A percentile compares a stretch with the other conserved stretches of the same genome.
Conservation (phyloP, 78 protist species). For the Andalucia godoyi region DNA sequence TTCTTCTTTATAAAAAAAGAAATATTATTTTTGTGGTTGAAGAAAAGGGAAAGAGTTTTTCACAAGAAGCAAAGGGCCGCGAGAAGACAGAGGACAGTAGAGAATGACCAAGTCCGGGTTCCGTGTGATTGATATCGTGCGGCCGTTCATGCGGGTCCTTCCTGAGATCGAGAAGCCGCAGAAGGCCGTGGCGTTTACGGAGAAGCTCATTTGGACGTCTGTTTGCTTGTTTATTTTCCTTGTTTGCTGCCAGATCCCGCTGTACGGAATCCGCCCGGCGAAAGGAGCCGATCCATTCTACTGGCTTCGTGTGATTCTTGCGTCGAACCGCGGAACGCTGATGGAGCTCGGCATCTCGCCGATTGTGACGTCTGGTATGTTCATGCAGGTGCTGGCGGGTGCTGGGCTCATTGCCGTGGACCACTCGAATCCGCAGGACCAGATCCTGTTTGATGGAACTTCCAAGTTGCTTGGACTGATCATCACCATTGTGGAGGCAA, state of each 20-base stretch:
- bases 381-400: slow-evolving; percentile 87
- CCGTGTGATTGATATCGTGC: slow-evolving; percentile 61
- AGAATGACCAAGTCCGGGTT: background rate
- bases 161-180: slow-evolving; percentile 96
- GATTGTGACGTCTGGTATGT: slow-evolving; percentile 90
- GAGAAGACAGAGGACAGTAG: no score
- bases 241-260: slow-evolving; percentile 95
- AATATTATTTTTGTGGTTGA: no score
- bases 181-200: slow-evolving; percentile 57
- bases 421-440: slow-evolving; percentile 71
- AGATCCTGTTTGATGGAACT: slow-evolving; percentile 83
- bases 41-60: no score
- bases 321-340: slow-evolving; percentile 98
- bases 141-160: slow-evolving; percentile 86
- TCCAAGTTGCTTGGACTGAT: slow-evolving; percentile 93
- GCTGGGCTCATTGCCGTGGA: slow-evolving; percentile 94
- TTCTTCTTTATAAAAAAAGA: no score
- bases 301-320: slow-evolving; percentile 97
- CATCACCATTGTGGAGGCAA: slow-evolving; percentile 79
- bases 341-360: slow-evolving; percentile 99
- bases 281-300: slow-evolving; percentile 93
- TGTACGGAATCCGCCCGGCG: slow-evolving; percentile 73
- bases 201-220: slow-evolving; percentile 87
- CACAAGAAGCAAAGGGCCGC: no score
- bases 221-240: slow-evolving; percentile 91